Evolutionary conservation across 2,329 filamentous ascomycete species (phyloP).

Genomic region (Elsinoe perseae): DNA sequence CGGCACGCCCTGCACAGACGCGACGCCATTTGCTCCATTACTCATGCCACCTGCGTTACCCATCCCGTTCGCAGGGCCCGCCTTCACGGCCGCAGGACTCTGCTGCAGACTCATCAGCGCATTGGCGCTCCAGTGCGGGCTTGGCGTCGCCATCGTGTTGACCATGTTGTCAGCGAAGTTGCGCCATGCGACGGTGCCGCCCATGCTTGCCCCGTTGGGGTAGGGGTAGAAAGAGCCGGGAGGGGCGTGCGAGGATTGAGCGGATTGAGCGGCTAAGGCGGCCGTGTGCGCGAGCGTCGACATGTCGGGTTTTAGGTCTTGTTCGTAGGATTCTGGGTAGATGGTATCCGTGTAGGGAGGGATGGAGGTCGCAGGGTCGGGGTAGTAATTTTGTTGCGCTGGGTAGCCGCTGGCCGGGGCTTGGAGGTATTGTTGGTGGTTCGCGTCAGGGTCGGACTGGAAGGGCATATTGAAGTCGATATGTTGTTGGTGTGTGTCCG

Average conservation of each 20-base stretch:
- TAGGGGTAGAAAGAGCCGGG: constrained; percentile 9
- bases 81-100: constrained; percentile 23
- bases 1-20: background rate
- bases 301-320: constrained; percentile 19
- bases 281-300: constrained; percentile 17
- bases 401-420: constrained; percentile 25
- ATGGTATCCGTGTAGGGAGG: constrained; percentile 21
- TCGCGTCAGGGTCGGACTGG: constrained; percentile 13
- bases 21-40: background rate
- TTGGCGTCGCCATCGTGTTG: constrained; percentile 24
- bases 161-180: constrained; percentile 27
- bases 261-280: constrained; percentile 16
- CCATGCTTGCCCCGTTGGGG: constrained; percentile 12
- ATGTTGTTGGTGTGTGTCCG: background rate
- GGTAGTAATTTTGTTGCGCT: constrained; percentile 22
- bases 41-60: no score
- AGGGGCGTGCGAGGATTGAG: constrained; percentile 18
- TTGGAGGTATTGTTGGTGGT: constrained; percentile 25
- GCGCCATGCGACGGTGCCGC: constrained; percentile 27
- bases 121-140: constrained; percentile 33
- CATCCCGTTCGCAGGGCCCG: background rate
- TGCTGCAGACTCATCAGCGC: constrained; percentile 32
- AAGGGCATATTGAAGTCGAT: constrained; percentile 3
- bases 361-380: constrained; percentile 23
- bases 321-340: constrained; percentile 19